Evolutionary conservation across 345 rosid species (phyloP).

Genomic region (Corymbia maculata): DNA sequence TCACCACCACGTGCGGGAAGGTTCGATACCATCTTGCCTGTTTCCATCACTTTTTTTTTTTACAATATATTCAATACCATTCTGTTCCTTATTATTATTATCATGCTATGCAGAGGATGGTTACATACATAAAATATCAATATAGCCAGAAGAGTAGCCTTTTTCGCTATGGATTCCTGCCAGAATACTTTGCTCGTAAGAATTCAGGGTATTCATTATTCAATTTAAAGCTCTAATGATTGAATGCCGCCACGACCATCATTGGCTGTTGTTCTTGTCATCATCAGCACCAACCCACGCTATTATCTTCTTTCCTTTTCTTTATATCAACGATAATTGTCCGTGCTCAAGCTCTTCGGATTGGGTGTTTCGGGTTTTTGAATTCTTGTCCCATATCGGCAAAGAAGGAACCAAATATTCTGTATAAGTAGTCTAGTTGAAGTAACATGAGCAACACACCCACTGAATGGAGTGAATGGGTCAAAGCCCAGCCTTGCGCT

Average conservation of each 20-base stretch:
- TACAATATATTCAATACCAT: neutral
- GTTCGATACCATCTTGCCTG: neutral
- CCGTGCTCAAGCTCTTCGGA: neutral
- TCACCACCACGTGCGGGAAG: neutral
- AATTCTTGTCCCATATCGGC: neutral
- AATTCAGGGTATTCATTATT: neutral
- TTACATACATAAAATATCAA: neutral
- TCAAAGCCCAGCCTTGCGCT: neutral
- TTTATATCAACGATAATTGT: neutral
- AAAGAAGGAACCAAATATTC: neutral
- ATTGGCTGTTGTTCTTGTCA: accelerated
- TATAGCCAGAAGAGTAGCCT: neutral
- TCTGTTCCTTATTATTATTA: neutral
- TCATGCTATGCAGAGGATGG: neutral
- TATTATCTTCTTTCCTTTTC: neutral
- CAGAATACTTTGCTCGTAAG: neutral
- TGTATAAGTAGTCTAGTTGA: neutral
- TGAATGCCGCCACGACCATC: accelerated
- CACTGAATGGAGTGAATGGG: neutral
- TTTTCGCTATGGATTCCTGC: neutral
- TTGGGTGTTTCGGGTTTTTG: neutral
- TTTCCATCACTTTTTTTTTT: neutral
- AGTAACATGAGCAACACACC: accelerated
- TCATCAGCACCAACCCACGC: neutral
- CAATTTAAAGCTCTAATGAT: neutral